phyloP scores from a whole-genome alignment of 1,139 yeast genomes.

The Protomyces lactucae-debilis region DNA sequence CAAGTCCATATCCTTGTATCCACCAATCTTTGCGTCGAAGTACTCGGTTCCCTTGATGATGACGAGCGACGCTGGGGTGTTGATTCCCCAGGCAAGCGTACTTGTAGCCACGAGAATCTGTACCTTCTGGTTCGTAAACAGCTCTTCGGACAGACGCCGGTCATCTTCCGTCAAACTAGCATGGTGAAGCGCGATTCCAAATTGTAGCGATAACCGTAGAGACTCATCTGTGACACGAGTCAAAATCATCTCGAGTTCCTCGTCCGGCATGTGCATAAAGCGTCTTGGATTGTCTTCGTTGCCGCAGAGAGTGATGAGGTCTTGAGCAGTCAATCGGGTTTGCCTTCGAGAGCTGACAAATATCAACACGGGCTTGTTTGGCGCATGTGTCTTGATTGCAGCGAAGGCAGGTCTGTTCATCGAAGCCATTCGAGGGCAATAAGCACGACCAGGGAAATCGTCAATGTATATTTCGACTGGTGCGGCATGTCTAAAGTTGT shows the following conservation, averaged over 20 bases:
- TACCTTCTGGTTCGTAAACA: conserved; percentile 78
- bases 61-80: conserved; percentile 89
- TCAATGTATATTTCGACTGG: conserved; percentile 97
- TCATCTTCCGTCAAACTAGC: conserved; percentile 94
- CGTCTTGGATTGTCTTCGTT: conserved; percentile 89
- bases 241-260: conserved; percentile 61
- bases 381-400: conserved; percentile 95
- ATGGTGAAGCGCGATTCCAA: conserved; percentile 96
- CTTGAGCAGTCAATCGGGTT: conserved; percentile 90
- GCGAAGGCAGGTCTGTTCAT: conserved; percentile 97
- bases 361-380: conserved; percentile 82
- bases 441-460: conserved; percentile 76
- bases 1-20: conserved; percentile 79
- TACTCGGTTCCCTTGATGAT: conserved; percentile 90
- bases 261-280: conserved; percentile 72
- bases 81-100: conserved; percentile 97
- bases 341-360: conserved; percentile 97
- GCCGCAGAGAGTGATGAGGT: conserved; percentile 88
- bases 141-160: conserved; percentile 76
- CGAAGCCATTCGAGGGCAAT: conserved; percentile 79
- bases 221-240: conserved; percentile 82
- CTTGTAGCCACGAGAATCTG: conserved; percentile 92
- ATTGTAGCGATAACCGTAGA: conserved; percentile 72
- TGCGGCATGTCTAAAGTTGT: conserved; percentile 93
- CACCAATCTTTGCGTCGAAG: conserved; percentile 76